A percentile compares a stretch with the other conserved stretches of the same genome.
Evolutionary conservation across 2,329 filamentous ascomycete species (phyloP).

Genomic region (Harringtonia lauricola): DNA sequence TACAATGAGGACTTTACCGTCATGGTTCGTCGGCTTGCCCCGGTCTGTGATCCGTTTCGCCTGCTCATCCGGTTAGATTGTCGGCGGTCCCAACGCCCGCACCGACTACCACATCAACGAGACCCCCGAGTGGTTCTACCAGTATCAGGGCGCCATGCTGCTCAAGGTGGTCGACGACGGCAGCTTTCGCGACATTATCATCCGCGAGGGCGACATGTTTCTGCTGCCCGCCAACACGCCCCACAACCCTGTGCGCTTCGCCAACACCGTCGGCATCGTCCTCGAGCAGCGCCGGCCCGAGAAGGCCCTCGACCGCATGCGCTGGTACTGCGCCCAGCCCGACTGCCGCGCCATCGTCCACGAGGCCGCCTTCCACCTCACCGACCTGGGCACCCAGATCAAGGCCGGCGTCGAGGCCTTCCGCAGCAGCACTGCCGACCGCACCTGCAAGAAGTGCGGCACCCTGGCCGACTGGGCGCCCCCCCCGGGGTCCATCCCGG

Average conservation of each 20-base stretch:
- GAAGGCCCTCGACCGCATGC: constrained; percentile 61
- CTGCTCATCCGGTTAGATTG: constrained; percentile 24
- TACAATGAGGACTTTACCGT: constrained; percentile 77
- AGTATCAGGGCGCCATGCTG: constrained; percentile 85
- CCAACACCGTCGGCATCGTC: constrained; percentile 86
- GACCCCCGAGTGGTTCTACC: constrained; percentile 97
- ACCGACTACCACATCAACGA: constrained; percentile 98
- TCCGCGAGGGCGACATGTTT: constrained; percentile 90
- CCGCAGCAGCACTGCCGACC: constrained; percentile 50
- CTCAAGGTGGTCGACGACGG: constrained; percentile 76
- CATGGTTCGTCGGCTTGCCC: constrained; percentile 49
- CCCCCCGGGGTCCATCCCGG: constrained; percentile 42
- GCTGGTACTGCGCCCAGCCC: constrained; percentile 60
- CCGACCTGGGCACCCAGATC: constrained; percentile 86
- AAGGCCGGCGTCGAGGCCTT: constrained; percentile 83
- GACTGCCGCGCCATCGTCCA: constrained; percentile 62
- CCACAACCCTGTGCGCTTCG: constrained; percentile 89
- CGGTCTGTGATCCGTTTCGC: no score
- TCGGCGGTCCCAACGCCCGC: constrained; percentile 89
- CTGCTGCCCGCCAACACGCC: constrained; percentile 88
- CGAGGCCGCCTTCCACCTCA: constrained; percentile 80
- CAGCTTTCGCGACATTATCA: constrained; percentile 72
- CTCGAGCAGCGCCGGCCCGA: constrained; percentile 73
- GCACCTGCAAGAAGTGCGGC: constrained; percentile 71
- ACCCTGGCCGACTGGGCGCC: constrained; percentile 49